phyloP scores from a whole-genome alignment of 805 yeast species.

The Ogataea angusta region DNA sequence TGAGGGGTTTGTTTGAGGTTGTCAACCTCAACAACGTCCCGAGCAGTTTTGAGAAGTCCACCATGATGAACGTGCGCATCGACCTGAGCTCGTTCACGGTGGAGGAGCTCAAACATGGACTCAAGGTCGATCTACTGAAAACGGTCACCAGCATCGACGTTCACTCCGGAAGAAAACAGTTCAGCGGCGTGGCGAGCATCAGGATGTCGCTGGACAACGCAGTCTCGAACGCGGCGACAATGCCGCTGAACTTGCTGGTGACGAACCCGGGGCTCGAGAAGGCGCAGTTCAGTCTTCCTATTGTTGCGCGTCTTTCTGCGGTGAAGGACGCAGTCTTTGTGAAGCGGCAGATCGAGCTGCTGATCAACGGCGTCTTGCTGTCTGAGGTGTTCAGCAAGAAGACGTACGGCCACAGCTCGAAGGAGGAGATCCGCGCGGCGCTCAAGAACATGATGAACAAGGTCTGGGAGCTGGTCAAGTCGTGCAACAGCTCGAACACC shows the following conservation, averaged over 20 bases:
- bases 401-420: conserved; percentile 12
- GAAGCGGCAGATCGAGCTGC: conserved; percentile 36
- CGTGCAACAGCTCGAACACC: conserved; percentile 23
- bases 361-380: conserved; percentile 26
- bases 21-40: conserved; percentile 18
- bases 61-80: conserved; percentile 25
- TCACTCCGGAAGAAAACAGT: conserved; percentile 1
- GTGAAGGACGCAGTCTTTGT: conserved; percentile 35
- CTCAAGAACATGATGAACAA: conserved; percentile 17
- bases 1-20: background rate
- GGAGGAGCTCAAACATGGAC: conserved; percentile 14
- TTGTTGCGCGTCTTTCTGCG: conserved; percentile 31
- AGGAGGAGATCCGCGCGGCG: conserved; percentile 19
- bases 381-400: conserved; percentile 14
- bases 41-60: conserved; percentile 22
- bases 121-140: conserved; percentile 14
- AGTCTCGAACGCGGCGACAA: conserved; percentile 8
- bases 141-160: conserved; percentile 7
- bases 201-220: conserved; percentile 6
- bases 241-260: conserved; percentile 23
- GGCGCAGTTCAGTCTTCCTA: conserved; percentile 21
- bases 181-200: conserved; percentile 10
- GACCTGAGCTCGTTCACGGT: conserved; percentile 17
- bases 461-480: conserved; percentile 27
- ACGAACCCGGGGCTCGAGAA: conserved; percentile 17